Percentiles rank a stretch among this genome's conserved stretches.
phyloP scores from a whole-genome alignment of 2,329 filamentous ascomycete genomes.

The Huntiella bhutanensis region DNA sequence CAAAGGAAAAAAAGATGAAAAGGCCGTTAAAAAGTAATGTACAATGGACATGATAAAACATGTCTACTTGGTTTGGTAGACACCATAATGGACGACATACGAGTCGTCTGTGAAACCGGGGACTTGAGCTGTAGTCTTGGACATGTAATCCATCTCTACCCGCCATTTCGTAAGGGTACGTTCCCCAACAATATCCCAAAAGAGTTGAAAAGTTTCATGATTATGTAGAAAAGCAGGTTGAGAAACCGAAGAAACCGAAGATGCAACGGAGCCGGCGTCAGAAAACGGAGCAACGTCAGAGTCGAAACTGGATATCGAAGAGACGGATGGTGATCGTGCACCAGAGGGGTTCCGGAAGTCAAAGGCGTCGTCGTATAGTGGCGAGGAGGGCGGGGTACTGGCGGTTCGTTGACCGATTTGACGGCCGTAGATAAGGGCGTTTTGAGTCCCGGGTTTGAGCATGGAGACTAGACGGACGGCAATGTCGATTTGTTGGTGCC shows the following conservation, averaged over 20 bases:
- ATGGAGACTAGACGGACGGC: conserved; percentile 27
- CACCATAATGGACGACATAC: conserved; percentile 11
- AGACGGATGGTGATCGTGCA: conserved; percentile 3
- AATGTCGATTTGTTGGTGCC: conserved; percentile 27
- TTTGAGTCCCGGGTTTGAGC: conserved; percentile 24
- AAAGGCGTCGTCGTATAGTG: background rate
- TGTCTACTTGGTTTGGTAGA: conserved; percentile 10
- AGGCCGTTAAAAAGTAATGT: no score
- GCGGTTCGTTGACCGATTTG: conserved; percentile 24
- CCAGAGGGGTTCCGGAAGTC: background rate
- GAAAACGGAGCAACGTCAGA: conserved; percentile 10
- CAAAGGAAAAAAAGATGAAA: no score
- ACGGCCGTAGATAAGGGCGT: conserved; percentile 30
- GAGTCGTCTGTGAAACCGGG: conserved; percentile 13
- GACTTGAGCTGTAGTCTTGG: conserved; percentile 10
- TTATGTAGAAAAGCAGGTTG: conserved; percentile 26
- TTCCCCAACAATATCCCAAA: conserved; percentile 34
- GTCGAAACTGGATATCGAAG: conserved; percentile 5
- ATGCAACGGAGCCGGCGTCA: conserved; percentile 8
- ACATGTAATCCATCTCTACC: conserved; percentile 23
- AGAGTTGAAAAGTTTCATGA: conserved; percentile 27
- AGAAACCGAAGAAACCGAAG: conserved; percentile 6
- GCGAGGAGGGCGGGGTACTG: background rate
- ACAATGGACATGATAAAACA: no score
- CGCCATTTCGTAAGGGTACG: conserved; percentile 31